A percentile compares a stretch with the other conserved stretches of the same genome.
Evolutionary conservation across 768 basidiomycete species (phyloP).

Genomic region (Daedalea quercina): DNA sequence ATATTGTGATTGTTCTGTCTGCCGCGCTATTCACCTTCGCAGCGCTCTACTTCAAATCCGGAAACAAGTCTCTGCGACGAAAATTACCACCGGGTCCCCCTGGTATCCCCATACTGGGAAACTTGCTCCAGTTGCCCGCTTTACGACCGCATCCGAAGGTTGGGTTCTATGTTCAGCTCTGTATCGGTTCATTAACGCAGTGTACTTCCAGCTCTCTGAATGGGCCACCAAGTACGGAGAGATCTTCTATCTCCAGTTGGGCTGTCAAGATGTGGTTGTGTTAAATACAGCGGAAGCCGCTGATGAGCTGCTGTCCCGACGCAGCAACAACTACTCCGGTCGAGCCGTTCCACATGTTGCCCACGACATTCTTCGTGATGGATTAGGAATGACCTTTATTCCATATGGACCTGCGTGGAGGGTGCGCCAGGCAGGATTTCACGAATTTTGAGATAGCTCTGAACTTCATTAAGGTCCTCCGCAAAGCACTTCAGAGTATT

Average conservation of each 20-base stretch:
- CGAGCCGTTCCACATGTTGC: slow-evolving; percentile 26
- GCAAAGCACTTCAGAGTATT: slow-evolving; percentile 18
- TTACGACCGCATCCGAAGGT: slow-evolving; percentile 1
- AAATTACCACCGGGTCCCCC: slow-evolving; percentile 25
- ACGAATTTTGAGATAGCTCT: background rate
- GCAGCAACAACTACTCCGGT: slow-evolving; percentile 21
- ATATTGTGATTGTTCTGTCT: no score
- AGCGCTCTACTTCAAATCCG: no score
- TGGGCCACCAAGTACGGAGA: slow-evolving; percentile 25
- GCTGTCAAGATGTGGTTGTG: slow-evolving; percentile 13
- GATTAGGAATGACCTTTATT: slow-evolving; percentile 21
- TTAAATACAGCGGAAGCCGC: slow-evolving; percentile 15
- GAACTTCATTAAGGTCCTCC: slow-evolving; percentile 10
- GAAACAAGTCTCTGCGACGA: background rate
- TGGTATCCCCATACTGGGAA: slow-evolving; percentile 27
- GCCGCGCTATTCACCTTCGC: no score
- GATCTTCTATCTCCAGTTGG: slow-evolving; percentile 23
- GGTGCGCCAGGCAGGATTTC: slow-evolving; percentile 6
- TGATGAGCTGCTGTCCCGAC: slow-evolving; percentile 17
- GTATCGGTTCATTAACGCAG: background rate
- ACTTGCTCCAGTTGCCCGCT: slow-evolving; percentile 19
- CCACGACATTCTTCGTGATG: slow-evolving; percentile 26
- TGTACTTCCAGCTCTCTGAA: slow-evolving; percentile 16
- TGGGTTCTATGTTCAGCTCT: background rate
- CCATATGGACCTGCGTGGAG: slow-evolving; percentile 25